Base-by-base conservation (phyloP, 1,139 yeast species). In the Geotrichum histeridarum region DNA sequence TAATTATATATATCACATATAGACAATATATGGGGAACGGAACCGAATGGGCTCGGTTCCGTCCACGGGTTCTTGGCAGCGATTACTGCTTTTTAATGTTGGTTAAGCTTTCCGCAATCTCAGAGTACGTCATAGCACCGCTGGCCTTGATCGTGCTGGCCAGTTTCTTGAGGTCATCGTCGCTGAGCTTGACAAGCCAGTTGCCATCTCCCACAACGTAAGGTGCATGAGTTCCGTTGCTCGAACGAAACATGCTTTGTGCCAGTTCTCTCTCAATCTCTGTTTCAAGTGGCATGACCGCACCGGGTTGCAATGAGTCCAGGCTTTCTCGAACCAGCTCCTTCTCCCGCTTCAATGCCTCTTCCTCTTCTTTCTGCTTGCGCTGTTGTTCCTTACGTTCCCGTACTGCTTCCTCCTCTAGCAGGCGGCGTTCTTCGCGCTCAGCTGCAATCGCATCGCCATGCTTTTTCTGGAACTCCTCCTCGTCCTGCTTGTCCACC, bases 401-500 rank as follows among this genome's bases (percentile, higher is more conserved):
- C 12, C 44, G 48, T 6, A 48, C 57, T 1, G 53, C 54, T 17
- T 43, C 50, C 15, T 53, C 57, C n/a, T 56, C 55, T 9, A 46
- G 51, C 17, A 48, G 35, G 11, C 48, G 31, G 38, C 59, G 54
- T 27, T 31, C 51, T 15, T 51, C 54, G 17, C 50, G 45, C 33
- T 57, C 55, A 8, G 41, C 48, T 18, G 47, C 57, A n/a, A 55
- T 53, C 11, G 50, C 9, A 12, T 51, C 55, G 8, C 55, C 57
- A 39, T 53, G 48, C 33, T 48, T 42, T 15, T 42, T 48, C 33
- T 57, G 57, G 33, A 35, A 51, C 33, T 57, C 50, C 22, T 58
- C 57, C 30, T 57, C 53, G 7, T 57, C 60, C 9, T 51, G 53
- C 18, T 49, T 45, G 30, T 51, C 52, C 31, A 54, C 47, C 18